Evolutionary conservation across 768 basidiomycete species (phyloP).

Genomic region (Lyophyllum decastes): DNA sequence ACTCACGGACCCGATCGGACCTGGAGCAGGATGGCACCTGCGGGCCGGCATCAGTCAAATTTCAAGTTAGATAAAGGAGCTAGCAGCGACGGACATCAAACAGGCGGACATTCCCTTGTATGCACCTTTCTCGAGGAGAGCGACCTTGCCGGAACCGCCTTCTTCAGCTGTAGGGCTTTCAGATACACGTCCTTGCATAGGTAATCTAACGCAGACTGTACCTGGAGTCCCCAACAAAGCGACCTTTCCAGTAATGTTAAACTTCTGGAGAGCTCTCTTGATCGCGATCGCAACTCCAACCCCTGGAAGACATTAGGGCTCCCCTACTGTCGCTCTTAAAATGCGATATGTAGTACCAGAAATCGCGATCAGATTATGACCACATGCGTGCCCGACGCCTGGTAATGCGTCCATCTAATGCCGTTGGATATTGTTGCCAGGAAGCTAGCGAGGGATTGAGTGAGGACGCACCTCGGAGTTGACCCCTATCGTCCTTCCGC

Average conservation of each 20-base stretch:
- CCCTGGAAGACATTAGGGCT: conserved; percentile 34
- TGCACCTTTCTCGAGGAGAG: conserved; percentile 67
- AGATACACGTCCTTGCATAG: neutral
- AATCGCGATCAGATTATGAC: conserved; percentile 84
- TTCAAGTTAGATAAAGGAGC: neutral
- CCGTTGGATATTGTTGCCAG: neutral
- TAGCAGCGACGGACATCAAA: conserved; percentile 53
- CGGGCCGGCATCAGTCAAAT: neutral
- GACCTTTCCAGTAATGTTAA: conserved; percentile 67
- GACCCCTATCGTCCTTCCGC: conserved; percentile 72
- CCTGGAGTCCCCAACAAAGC: conserved; percentile 80
- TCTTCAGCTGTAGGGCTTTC: conserved; percentile 60
- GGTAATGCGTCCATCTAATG: conserved; percentile 62
- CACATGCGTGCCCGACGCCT: conserved; percentile 72
- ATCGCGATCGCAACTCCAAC: conserved; percentile 72
- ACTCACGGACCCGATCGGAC: conserved; percentile 68
- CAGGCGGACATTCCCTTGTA: conserved; percentile 80
- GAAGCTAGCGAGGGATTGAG: neutral
- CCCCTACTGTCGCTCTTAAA: no score
- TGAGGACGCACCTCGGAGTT: conserved; percentile 68
- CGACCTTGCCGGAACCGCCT: conserved; percentile 72
- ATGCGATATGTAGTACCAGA: conserved; percentile 29
- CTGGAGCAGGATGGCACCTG: conserved; percentile 85
- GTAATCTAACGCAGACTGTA: conserved; percentile 23
- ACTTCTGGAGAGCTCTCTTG: conserved; percentile 60